Evolutionary conservation across 2,329 filamentous ascomycete genomes (phyloP).

Genomic region (Cladosporium cucumerinum): DNA sequence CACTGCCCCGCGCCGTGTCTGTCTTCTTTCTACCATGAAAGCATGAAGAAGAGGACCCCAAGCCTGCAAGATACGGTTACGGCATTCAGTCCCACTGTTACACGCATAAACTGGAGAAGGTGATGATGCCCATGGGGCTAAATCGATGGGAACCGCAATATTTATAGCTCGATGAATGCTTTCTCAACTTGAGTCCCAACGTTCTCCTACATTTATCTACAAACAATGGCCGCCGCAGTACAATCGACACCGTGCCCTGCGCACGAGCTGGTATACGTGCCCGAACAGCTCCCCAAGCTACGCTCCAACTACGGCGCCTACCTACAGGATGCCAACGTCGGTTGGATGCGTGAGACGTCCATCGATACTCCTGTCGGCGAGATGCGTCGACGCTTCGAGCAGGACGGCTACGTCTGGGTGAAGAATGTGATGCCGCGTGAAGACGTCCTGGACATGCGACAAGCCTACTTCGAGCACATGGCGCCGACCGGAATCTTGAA

Average conservation of each 20-base stretch:
- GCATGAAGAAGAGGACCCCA: neutral
- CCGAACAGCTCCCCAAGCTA: slow-evolving; percentile 27
- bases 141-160: neutral
- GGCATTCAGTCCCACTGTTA: neutral
- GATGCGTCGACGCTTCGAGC: slow-evolving; percentile 37
- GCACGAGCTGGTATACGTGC: slow-evolving; percentile 26
- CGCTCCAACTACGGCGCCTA: slow-evolving; percentile 30
- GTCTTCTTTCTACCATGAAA: neutral
- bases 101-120: neutral
- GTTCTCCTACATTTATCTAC: neutral
- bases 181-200: neutral
- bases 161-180: neutral
- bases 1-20: neutral
- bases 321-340: slow-evolving; percentile 29
- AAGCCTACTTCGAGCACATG: slow-evolving; percentile 41
- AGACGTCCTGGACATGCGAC: slow-evolving; percentile 42
- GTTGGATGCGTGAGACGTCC: slow-evolving; percentile 34
- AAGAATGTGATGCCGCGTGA: slow-evolving; percentile 43
- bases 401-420: slow-evolving; percentile 44
- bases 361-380: slow-evolving; percentile 38
- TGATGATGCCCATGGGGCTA: neutral
- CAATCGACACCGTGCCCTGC: slow-evolving; percentile 24
- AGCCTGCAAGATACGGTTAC: neutral
- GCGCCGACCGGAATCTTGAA: slow-evolving; percentile 39
- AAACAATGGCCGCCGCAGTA: slow-evolving; percentile 21